Conservation (phyloP, 2,329 filamentous ascomycete species). For the Colletotrichum truncatum region DNA sequence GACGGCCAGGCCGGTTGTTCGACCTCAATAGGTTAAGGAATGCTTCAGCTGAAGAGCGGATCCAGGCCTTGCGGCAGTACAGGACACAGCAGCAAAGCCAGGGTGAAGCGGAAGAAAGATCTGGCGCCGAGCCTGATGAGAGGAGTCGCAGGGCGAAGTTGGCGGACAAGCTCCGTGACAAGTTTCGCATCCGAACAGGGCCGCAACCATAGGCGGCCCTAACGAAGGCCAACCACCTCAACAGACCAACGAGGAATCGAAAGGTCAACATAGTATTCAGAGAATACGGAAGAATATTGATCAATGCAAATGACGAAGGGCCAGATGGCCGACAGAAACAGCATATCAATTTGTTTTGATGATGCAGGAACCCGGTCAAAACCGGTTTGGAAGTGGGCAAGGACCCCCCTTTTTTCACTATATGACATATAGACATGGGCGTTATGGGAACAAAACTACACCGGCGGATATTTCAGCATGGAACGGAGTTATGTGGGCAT, state of each 20-base stretch:
- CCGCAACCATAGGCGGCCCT: conserved; percentile 41
- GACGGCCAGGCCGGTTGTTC: conserved; percentile 61
- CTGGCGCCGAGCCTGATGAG: conserved; percentile 42
- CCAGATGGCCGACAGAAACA: not conserved
- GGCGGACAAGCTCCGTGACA: conserved; percentile 60
- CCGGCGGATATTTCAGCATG: conserved; percentile 25
- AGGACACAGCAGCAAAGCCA: conserved; percentile 48
- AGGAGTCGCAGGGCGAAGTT: conserved; percentile 52
- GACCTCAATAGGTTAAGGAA: conserved; percentile 66
- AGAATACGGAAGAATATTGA: too few relatives aligned
- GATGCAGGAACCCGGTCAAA: not conserved
- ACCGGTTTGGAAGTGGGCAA: not conserved
- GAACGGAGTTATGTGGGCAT: conserved; percentile 27
- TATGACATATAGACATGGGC: conserved; percentile 8
- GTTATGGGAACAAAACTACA: conserved; percentile 10
- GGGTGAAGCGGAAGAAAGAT: not conserved
- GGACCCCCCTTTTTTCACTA: conserved; percentile 3
- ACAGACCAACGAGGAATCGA: not conserved
- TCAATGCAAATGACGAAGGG: not conserved
- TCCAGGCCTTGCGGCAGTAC: conserved; percentile 64
- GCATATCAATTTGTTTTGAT: not conserved
- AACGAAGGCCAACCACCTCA: not conserved
- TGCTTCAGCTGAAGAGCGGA: conserved; percentile 69
- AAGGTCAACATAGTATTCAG: too few relatives aligned
- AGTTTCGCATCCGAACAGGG: conserved; percentile 61